phyloP scores from a whole-genome alignment of 2,329 filamentous ascomycete genomes.

The Hypoxylon sp. region DNA sequence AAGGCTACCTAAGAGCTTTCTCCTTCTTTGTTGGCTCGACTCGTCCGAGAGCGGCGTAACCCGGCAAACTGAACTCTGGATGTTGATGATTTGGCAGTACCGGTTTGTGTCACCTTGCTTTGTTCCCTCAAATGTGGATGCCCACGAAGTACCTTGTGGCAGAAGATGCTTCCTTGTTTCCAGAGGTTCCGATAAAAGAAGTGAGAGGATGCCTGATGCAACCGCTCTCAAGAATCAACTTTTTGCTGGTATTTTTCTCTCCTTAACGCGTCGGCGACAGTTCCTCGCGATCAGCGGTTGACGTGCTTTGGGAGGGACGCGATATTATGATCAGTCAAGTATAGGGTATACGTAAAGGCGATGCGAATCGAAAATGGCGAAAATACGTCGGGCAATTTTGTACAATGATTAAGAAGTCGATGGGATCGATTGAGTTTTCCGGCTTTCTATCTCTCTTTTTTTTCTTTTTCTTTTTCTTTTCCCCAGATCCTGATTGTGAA shows the following conservation, averaged over 20 bases:
- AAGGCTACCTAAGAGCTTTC: constrained; percentile 33
- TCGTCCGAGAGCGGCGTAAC: constrained; percentile 43
- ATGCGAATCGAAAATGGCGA: constrained; percentile 48
- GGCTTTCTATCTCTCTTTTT: constrained; percentile 43
- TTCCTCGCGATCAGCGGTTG: constrained; percentile 30
- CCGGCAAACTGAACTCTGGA: constrained; percentile 25
- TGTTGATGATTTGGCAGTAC: constrained; percentile 36
- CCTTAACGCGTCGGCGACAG: constrained; percentile 18
- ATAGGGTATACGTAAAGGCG: constrained; percentile 47
- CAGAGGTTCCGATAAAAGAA: constrained; percentile 29
- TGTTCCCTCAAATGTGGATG: constrained; percentile 31
- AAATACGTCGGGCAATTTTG: constrained; percentile 51
- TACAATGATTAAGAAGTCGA: constrained; percentile 55
- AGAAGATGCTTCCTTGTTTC: constrained; percentile 28
- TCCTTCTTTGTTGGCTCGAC: constrained; percentile 45
- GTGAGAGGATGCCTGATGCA: constrained; percentile 27
- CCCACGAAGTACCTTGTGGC: constrained; percentile 24
- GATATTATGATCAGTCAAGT: constrained; percentile 47
- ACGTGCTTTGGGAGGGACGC: constrained; percentile 42
- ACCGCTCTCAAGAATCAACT: constrained; percentile 28
- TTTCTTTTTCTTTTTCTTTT: constrained; percentile 50
- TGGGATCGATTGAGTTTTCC: constrained; percentile 40
- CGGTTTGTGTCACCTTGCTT: constrained; percentile 42
- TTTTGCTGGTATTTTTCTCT: constrained; percentile 20
- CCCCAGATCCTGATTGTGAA: constrained; percentile 45